phyloP scores from a whole-genome alignment of 164 flowering plant species.

The Chimonanthus salicifolius region DNA sequence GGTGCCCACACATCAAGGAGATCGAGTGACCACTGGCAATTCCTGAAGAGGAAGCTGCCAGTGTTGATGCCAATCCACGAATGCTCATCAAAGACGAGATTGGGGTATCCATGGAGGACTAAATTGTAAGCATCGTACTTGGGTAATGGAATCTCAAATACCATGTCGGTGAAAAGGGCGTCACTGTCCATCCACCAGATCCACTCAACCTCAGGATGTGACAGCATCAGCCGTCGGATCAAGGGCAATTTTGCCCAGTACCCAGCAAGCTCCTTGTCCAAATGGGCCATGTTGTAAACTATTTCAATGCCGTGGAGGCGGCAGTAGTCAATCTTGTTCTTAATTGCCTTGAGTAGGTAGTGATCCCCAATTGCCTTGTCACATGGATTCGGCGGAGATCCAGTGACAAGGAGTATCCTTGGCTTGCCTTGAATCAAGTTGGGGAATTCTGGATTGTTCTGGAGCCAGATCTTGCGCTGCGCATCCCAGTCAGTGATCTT shows the following conservation, averaged over 20 bases:
- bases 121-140: conserved; percentile 60
- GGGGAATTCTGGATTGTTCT: conserved; percentile 55
- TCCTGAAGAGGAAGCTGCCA: conserved; percentile 77
- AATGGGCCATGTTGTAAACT: conserved; percentile 75
- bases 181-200: conserved; percentile 99
- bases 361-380: conserved; percentile 90
- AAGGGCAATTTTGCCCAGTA: conserved; percentile 90
- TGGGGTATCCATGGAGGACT: conserved; percentile 85
- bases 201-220: conserved; percentile 94
- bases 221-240: conserved; percentile 67
- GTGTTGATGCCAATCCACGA: conserved; percentile 89
- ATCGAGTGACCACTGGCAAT: conserved; percentile 94
- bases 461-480: conserved; percentile 59
- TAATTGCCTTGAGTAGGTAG: conserved; percentile 61
- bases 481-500: conserved; percentile 58
- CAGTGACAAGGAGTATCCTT: conserved; percentile 64
- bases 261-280: conserved; percentile 81
- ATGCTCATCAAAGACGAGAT: conserved; percentile 70
- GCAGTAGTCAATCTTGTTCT: conserved; percentile 93
- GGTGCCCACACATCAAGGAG: conserved; percentile 90
- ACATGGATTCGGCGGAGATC: conserved; percentile 82
- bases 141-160: conserved; percentile 63
- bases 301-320: conserved; percentile 86
- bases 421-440: conserved; percentile 41
- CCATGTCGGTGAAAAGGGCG: conserved; percentile 92